Conservation (phyloP, 495 filamentous ascomycete species). For the Usnea hakonensis region DNA sequence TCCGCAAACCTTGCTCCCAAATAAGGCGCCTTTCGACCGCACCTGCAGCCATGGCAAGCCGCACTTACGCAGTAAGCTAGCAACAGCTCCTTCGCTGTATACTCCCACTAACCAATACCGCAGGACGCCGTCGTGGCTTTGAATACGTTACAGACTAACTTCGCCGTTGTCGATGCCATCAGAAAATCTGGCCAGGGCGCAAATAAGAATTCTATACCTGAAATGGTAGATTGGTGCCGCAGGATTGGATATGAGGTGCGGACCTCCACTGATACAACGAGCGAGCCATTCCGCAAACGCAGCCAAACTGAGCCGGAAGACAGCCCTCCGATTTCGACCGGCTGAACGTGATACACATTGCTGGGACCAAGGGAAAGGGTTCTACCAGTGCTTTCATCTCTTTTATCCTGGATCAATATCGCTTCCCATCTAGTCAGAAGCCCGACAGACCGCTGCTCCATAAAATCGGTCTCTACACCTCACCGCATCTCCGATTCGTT, state of each 20-base stretch:
- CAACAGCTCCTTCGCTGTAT: background rate
- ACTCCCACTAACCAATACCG: background rate
- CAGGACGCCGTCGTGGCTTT: conserved; percentile 79
- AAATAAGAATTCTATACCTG: conserved; percentile 60
- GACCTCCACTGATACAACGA: conserved; percentile 2
- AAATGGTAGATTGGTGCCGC: conserved; percentile 69
- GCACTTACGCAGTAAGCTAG: conserved; percentile 19
- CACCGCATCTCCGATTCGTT: conserved; percentile 80
- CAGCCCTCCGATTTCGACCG: conserved; percentile 68
- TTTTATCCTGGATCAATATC: conserved; percentile 54
- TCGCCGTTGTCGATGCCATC: conserved; percentile 65
- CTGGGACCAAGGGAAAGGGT: conserved; percentile 92
- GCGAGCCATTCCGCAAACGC: too few species aligned
- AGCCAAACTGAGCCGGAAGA: conserved; percentile 4
- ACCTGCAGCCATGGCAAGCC: conserved; percentile 8
- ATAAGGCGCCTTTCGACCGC: conserved; percentile 1
- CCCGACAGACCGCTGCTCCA: conserved; percentile 33
- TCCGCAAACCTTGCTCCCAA: background rate
- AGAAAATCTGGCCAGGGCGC: conserved; percentile 57
- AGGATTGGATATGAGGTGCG: conserved; percentile 73
- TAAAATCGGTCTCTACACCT: conserved; percentile 79
- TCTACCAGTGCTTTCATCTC: conserved; percentile 63
- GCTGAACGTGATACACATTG: conserved; percentile 73
- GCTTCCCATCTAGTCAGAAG: conserved; percentile 29
- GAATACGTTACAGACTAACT: conserved; percentile 86